Base-by-base conservation (phyloP, 192 early-diverging fungal species). In the Mortierella claussenii region DNA sequence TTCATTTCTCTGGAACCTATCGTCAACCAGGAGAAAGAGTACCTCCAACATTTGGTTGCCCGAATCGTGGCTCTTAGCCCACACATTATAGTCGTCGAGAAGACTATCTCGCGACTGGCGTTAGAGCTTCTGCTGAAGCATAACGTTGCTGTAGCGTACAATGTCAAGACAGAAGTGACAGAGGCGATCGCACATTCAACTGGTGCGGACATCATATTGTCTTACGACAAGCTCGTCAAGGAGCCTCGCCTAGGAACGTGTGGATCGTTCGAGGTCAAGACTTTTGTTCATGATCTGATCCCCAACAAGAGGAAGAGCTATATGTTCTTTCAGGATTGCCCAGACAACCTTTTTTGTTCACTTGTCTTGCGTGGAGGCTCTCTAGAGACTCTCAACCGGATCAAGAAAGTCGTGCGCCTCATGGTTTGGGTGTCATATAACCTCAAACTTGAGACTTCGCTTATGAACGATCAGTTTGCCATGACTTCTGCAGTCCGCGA, bases 371-470 rank as follows among this genome's bases (percentile, higher is more conserved):
- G 97, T 15, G 97, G 97, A n/a, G 95, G 85, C 6, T 82, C 83
- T 13, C 60, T 89, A 28, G 81, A 87, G 26, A 70, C 75, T 15
- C 82, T 99, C 49, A 81, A 73, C 36, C 82, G 86, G 20, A 86
- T 97, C 54, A 99, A 99, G 66, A 86, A 88, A 48, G 85, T 98
- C 3, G 84, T 94, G 15, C 86, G 91, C 30, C 79, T 99, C 18
- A 90, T 96, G 79, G 89, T 93, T 9, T 92, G 92, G 70, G 90
- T 95, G 10, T 89, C 93, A 0, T 94, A 97, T 74, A 97, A 93
- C 68, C 86, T 97, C 30, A 86, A 91, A 60, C 84, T 98, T 24
- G 97, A 99, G 74, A 89, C 90, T 3, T 87, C 87, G 23, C 70
- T 99, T 7, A 79, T 96, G 37, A 78, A 80, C 18, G 91, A 97